phyloP scores from a whole-genome alignment of 2,329 filamentous ascomycete genomes.

The Paramyrothecium roridum region DNA sequence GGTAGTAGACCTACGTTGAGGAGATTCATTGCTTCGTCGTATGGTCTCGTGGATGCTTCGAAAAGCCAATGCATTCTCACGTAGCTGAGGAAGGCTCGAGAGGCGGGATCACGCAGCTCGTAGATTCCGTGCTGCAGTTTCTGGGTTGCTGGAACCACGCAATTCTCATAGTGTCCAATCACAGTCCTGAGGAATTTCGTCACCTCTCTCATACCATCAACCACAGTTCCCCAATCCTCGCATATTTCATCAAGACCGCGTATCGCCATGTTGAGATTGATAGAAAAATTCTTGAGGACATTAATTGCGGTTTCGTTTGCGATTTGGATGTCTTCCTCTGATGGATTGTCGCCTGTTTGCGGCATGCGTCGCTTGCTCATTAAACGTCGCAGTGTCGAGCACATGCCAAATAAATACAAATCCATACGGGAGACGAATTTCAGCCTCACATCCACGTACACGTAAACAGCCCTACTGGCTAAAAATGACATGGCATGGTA shows the following conservation, averaged over 20 bases:
- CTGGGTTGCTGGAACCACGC: background rate
- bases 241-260: background rate
- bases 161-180: background rate
- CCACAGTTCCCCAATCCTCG: background rate
- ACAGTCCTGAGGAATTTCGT: background rate
- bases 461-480: too few relatives aligned
- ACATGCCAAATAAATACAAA: too few relatives aligned
- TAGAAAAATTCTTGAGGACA: background rate
- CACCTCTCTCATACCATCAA: background rate
- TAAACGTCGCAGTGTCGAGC: background rate
- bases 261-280: background rate
- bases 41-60: background rate
- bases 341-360: background rate
- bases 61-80: background rate
- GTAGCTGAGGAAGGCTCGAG: too few relatives aligned
- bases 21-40: background rate
- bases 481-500: too few relatives aligned
- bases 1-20: background rate
- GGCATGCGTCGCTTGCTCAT: background rate
- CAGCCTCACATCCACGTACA: too few relatives aligned
- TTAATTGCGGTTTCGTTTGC: background rate
- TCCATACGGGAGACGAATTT: too few relatives aligned
- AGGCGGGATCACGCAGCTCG: background rate
- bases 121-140: background rate
- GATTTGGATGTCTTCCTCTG: background rate